Evolutionary conservation across 495 filamentous ascomycete genomes (phyloP).

Genomic region (Xylaria sp.): DNA sequence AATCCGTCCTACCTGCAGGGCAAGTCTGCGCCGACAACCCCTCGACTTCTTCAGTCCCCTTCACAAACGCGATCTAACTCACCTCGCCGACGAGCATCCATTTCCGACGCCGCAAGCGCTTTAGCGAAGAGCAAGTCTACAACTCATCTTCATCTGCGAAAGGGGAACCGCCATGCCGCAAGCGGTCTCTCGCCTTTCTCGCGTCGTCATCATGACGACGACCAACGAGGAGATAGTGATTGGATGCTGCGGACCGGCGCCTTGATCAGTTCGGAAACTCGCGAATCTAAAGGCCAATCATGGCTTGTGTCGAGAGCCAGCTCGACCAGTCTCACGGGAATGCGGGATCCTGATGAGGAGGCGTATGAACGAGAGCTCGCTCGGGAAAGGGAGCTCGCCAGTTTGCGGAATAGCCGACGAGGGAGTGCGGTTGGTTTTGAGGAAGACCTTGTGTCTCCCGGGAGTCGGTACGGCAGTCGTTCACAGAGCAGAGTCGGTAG

Average conservation of each 20-base stretch:
- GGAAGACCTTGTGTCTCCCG: slow-evolving; percentile 48
- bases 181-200: slow-evolving; percentile 32
- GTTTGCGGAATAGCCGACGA: slow-evolving; percentile 45
- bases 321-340: slow-evolving; percentile 69
- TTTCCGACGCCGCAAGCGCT: slow-evolving; percentile 35
- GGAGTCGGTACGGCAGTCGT: slow-evolving; percentile 53
- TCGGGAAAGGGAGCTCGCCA: slow-evolving; percentile 44
- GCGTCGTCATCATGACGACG: slow-evolving; percentile 33
- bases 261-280: slow-evolving; percentile 69
- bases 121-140: slow-evolving; percentile 56
- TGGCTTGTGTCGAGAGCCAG: slow-evolving; percentile 78
- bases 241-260: slow-evolving; percentile 80
- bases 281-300: slow-evolving; percentile 79
- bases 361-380: slow-evolving; percentile 52
- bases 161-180: slow-evolving; percentile 30
- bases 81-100: slow-evolving; percentile 44
- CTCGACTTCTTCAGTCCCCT: slow-evolving; percentile 61
- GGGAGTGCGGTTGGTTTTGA: slow-evolving; percentile 43
- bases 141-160: slow-evolving; percentile 46
- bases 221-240: slow-evolving; percentile 61
- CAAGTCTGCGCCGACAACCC: slow-evolving; percentile 64
- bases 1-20: slow-evolving; percentile 59
- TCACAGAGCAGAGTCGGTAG: slow-evolving; percentile 53
- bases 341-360: slow-evolving; percentile 57
- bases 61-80: slow-evolving; percentile 49